Base-by-base conservation (phyloP, 352 stramenopile species). In the Phytophthora rubi region DNA sequence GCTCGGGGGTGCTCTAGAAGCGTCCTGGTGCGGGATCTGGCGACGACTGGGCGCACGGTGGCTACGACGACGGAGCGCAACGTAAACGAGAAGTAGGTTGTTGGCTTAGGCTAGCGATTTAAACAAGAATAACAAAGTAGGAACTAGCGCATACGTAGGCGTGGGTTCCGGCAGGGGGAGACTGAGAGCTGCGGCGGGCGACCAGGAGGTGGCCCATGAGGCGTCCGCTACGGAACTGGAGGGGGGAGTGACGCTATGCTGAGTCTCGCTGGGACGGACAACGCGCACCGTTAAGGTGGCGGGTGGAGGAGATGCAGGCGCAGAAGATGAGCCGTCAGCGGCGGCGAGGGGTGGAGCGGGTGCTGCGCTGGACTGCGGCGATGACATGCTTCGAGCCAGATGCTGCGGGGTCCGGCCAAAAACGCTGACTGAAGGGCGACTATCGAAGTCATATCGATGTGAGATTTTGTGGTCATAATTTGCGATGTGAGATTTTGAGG, bases 201-300 rank as follows among this genome's bases (percentile, higher is more conserved):
- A 76, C 60, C 55, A 74, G 1, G 16, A 21, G 18, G 51, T 63
- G n/a, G 65, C 26, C 70, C 70, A 77, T 21, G 51, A 68, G 39
- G 42, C 18, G 37, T 59, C 48, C 0, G 42, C 18, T 9, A 32
- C 15, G 32, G 52, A 44, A 8, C 26, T 49, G 32, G 45, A 16
- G 42, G 4, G 7, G 47, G 52, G 33, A 10, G n/a, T 49, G 30
- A 33, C 39, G 33, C 21, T 71, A 55, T 66, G 61, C 32, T 52
- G 23, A 47, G 12, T 51, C 57, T 56, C 37, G 28, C 15, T 62
- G 45, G 35, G 33, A 1, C 42, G 37, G 6, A 52, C 13, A 5
- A 72, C 53, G 18, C 53, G 63, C 49, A 76, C 33, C 4, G 57
- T 54, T 33, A 72, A 42, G 35, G 62, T 51, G 6, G 56, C 18